phyloP scores from a whole-genome alignment of 257 asterid genomes.

The Cinchona pubescens region DNA sequence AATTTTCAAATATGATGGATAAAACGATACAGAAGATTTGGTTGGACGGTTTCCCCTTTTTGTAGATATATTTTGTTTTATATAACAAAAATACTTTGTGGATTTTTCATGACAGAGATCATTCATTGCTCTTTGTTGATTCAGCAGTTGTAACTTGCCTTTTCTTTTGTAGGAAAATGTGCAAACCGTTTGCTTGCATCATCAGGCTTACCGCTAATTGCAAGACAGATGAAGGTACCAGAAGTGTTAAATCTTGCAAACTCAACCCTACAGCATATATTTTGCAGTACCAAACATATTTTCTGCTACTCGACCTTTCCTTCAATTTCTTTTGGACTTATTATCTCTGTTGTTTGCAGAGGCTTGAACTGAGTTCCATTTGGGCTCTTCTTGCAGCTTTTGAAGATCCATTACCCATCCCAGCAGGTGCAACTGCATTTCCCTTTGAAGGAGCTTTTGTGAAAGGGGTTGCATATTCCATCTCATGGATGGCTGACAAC shows the following conservation, averaged over 20 bases:
- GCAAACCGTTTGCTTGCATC: constrained; percentile 85
- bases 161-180: constrained; percentile 65
- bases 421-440: constrained; percentile 31
- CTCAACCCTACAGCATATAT: background rate
- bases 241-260: constrained; percentile 10
- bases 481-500: constrained; percentile 93
- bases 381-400: constrained; percentile 98
- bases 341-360: constrained; percentile 41
- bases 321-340: constrained; percentile 10
- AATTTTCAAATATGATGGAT: background rate
- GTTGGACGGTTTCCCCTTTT: background rate
- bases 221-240: constrained; percentile 94
- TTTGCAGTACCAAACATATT: constrained; percentile 3
- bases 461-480: constrained; percentile 74
- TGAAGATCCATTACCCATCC: constrained; percentile 74
- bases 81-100: background rate
- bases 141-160: background rate
- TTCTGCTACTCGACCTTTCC: constrained; percentile 6
- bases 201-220: constrained; percentile 92
- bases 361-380: constrained; percentile 79
- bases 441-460: constrained; percentile 90
- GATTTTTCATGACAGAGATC: background rate
- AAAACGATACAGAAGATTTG: background rate
- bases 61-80: background rate
- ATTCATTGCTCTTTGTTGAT: background rate